Evolutionary conservation across 495 filamentous ascomycete genomes (phyloP).

Genomic region (Cairneyella variabilis): DNA sequence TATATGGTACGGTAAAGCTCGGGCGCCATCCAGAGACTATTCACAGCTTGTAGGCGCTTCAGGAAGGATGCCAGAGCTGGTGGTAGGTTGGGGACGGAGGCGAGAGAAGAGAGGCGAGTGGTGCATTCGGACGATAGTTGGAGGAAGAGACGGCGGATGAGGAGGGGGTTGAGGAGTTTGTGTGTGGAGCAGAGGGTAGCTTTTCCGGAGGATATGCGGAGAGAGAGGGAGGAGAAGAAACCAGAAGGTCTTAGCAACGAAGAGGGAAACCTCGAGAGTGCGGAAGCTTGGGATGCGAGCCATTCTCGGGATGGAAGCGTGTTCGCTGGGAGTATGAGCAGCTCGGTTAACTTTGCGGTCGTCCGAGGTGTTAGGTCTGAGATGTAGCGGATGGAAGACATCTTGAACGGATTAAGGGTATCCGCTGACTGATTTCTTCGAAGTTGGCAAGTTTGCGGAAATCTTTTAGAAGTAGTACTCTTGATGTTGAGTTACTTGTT

Average conservation of each 20-base stretch:
- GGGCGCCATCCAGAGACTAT: constrained; percentile 32
- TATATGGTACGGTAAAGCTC: constrained; percentile 25
- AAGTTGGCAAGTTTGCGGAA: no score
- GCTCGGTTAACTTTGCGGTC: neutral
- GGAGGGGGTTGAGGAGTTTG: constrained; percentile 29
- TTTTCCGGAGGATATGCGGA: constrained; percentile 1
- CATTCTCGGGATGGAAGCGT: neutral
- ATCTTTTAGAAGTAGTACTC: no score
- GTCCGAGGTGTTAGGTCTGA: neutral
- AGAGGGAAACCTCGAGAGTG: constrained; percentile 1
- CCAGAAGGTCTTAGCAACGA: neutral
- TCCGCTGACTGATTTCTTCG: no score
- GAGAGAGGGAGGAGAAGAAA: constrained; percentile 4
- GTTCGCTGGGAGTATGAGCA: neutral
- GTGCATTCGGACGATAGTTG: constrained; percentile 34
- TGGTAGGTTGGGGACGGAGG: constrained; percentile 17
- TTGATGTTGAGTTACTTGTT: no score
- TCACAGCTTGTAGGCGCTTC: constrained; percentile 30
- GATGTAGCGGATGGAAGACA: neutral
- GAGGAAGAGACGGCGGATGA: constrained; percentile 34
- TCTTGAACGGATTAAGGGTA: no score
- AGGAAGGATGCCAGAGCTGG: constrained; percentile 27
- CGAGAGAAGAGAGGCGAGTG: constrained; percentile 25
- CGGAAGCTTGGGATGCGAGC: constrained; percentile 5
- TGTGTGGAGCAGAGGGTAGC: constrained; percentile 33